phyloP scores from a whole-genome alignment of 176 grass and related monocot genomes.

The Triticum turgidum region DNA sequence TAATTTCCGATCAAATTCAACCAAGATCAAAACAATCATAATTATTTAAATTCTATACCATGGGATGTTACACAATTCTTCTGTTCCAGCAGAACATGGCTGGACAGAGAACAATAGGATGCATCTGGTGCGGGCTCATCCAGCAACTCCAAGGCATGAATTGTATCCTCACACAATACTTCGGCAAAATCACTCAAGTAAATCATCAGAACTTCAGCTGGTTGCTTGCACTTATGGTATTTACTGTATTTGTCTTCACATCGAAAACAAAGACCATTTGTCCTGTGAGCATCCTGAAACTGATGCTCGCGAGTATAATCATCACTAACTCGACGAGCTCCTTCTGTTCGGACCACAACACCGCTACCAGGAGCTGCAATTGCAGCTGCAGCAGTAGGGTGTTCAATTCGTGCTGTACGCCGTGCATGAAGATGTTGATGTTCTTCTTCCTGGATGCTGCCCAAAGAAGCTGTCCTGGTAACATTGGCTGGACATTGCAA shows the following conservation, averaged over 20 bases:
- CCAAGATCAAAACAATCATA: too few species aligned
- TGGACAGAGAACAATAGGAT: too few species aligned
- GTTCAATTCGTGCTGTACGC: not conserved
- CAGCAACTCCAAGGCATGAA: not conserved
- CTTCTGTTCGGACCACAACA: not conserved
- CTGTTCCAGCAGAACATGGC: too few species aligned
- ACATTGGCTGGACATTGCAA: not conserved
- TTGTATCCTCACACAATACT: not conserved
- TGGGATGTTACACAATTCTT: too few species aligned
- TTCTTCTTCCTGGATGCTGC: not conserved
- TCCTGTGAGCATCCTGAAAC: not conserved
- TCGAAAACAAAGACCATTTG: too few species aligned
- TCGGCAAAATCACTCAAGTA: not conserved
- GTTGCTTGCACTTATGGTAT: not conserved
- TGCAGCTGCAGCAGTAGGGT: not conserved
- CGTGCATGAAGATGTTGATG: not conserved
- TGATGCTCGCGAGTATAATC: not conserved
- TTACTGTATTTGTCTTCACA: not conserved
- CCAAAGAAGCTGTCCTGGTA: not conserved
- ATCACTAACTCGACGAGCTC: not conserved
- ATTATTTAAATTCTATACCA: too few species aligned
- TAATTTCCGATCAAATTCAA: too few species aligned
- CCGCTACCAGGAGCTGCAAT: not conserved
- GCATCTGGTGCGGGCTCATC: not conserved
- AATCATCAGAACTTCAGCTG: not conserved